Base-by-base conservation (phyloP, 305 asterid genomes). In the Fraxinus albicans region DNA sequence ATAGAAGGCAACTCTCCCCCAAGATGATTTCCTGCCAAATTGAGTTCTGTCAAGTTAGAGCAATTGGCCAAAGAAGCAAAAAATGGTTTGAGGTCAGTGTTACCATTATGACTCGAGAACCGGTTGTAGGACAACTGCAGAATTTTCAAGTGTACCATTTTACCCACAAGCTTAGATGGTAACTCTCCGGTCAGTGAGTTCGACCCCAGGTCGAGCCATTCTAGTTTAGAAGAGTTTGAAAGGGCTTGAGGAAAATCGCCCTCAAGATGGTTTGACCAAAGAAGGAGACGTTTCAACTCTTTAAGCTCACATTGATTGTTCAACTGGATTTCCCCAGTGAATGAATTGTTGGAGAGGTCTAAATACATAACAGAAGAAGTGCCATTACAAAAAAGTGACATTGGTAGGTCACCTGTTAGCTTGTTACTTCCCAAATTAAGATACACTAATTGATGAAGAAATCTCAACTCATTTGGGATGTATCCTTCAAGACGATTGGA, bases 311-410 rank as follows among this genome's bases (percentile, higher is more conserved):
- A 93, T 40, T 88, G 86, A 65, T 76, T 84, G 19, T 80, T 34
- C 29, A 90, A 79, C 19, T 97, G 97, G 82, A 95, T 91, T 81
- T 83, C 82, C 1, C 98, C 98, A 21, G 79, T 79, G 0, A 95
- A 89, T 2, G 98, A 89, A 78, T 95, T 95, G 91, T 94, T 94
- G 67, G 98, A 94, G 19, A 95, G 88, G 86, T 95, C 98, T 25
- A 95, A 67, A 77, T 94, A 94, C 12, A 90, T 88, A 55, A 95
- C 35, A 33, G 35, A 83, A n/a, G 87, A 65, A 1, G 97, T 89
- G 34, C 89, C 88, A 80, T 91, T 92, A 88, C 95, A 93, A 36
- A 94, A 87, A 84, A 94, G 88, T 0, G 92, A 85, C 12, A 13
- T 2, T 31, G 98, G 98, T 38, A 95, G 92, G 44, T 89, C 91